Base-by-base conservation (phyloP, 352 stramenopile species). In the Phytophthora boehmeriae region DNA sequence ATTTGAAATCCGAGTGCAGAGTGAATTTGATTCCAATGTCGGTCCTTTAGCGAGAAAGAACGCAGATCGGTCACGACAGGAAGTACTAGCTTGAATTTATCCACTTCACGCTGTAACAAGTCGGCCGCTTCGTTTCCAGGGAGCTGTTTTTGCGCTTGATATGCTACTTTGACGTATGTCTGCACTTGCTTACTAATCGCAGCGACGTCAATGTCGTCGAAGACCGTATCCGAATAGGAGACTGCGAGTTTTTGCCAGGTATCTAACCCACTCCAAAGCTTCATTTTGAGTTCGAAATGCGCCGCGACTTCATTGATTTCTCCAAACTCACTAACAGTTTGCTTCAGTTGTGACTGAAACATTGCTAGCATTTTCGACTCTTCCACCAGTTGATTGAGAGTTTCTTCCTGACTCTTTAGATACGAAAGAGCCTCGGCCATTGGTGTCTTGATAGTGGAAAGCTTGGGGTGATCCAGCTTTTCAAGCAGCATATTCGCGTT, bases 241-340 rank as follows among this genome's bases (percentile, higher is more conserved):
- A 78, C 68, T 0, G 86, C 92, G 19, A 97, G 72, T 5, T 81
- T 62, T 39, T 88, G 79, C 93, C 93, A 98, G 16, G 95, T 79
- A 52, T 89, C 58, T 13, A 97, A 56, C 0, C 89, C 90, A 22
- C 77, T 85, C 93, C 93, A 98, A 9, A 98, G 74, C 58, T 92
- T 90, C 60, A 90, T 90, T 59, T 98, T 98, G 27, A 98, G 74
- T 11, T 83, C 90, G 19, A 98, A 91, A 49, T 96, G 82, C 1
- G 71, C 74, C 0, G 76, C 71, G 2, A 98, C 89, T 44, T 97
- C 89, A 55, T 92, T 92, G 4, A 98, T 69, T 55, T 94, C 85
- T 28, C 82, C 92, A 27, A 96, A 97, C 19, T 98, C 92, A 47
- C 92, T 96, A 39, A 97, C 75, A 0, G 63, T 52, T 67, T 97